Evolutionary conservation across 345 rosid genomes (phyloP), one percentile per base, ranked within the genome.

Genomic region (Cardiospermum halicacabum): DNA sequence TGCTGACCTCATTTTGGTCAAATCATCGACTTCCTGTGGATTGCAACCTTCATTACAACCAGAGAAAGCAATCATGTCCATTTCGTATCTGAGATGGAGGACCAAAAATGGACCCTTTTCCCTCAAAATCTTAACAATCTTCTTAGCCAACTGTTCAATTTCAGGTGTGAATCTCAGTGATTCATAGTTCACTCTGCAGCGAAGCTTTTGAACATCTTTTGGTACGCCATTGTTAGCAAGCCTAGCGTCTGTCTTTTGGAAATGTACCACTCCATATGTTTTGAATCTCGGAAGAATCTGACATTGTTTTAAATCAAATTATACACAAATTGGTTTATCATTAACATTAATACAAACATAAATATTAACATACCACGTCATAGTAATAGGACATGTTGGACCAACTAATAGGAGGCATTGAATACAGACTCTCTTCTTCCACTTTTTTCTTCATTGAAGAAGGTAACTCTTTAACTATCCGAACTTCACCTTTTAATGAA

Each of bases 21-120:
- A 36, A 32, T 78, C 87, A 0, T 78, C 73, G 0, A 73, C 64
- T 51, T 83, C 83, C 3, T 71, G 64, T n/a, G 62, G 54, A 39
- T 69, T 78, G 68, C 81, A 80, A 32, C 84, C 84, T 56, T 80
- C 74, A 1, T 65, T 80, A 32, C 87, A 83, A 39, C 84, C 87
- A 5, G 87, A 77, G 68, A 80, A 83, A 9, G 87, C 81, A 3
- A 83, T 57, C 87, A 83, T 83, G 67, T 83, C 87, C 84, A 77
- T 83, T 75, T 83, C 88, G 49, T 83, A 83, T 62, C 88, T 56
- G 18, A 83, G 81, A 76, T 83, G 84, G 36, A 80, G 84, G 13
- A 80, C 84, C 27, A 83, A 31, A 74, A 83, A 83, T 24, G 78
- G 83, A 47, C 85, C 88, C 19, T 65, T 83, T 59, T 67, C 59